A percentile compares a stretch with the other conserved stretches of the same genome.
These are phyloP conservation scores for Pseudogymnoascus sp. DNA, from an alignment of 2,329 filamentous ascomycete species.

Conservation along the genomic window DNA sequence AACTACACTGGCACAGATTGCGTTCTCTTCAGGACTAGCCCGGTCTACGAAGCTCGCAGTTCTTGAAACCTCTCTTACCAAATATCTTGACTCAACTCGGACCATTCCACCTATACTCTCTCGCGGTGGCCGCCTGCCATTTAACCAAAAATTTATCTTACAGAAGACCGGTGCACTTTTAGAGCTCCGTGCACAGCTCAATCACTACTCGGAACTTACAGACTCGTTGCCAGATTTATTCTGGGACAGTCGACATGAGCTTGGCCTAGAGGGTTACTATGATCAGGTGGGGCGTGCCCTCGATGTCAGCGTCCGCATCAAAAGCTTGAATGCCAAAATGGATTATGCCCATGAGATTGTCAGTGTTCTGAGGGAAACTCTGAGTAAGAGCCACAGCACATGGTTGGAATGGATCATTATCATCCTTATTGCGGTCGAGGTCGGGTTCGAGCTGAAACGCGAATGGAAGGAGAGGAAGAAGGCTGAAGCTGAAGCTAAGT, in stretches of 20 bases:
- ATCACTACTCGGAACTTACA: constrained; percentile 93
- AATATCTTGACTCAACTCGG: constrained; percentile 81
- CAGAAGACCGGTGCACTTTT: constrained; percentile 90
- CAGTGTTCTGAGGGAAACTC: constrained; percentile 73
- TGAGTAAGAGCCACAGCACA: constrained; percentile 83
- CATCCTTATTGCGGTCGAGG: constrained; percentile 82
- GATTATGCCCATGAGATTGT: constrained; percentile 96
- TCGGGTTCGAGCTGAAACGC: constrained; percentile 72
- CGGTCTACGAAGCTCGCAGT: constrained; percentile 90
- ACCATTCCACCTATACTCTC: constrained; percentile 72
- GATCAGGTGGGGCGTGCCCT: constrained; percentile 84
- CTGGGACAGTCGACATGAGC: constrained; percentile 85
- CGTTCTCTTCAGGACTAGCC: constrained; percentile 89
- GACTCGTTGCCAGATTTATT: constrained; percentile 93
- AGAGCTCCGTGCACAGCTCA: constrained; percentile 80
- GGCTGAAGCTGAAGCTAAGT: neutral
- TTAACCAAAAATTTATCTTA: constrained; percentile 69
- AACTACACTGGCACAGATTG: constrained; percentile 80
- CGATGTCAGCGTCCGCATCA: constrained; percentile 86
- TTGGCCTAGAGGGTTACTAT: constrained; percentile 89
- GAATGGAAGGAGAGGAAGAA: constrained; percentile 26
- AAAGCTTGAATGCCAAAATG: constrained; percentile 90
- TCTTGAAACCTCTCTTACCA: constrained; percentile 70
- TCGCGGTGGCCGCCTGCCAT: constrained; percentile 52
- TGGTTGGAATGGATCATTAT: constrained; percentile 95